Evolutionary conservation across 1,139 yeast genomes (phyloP).

Genomic region (Wickerhamomyces sp.): DNA sequence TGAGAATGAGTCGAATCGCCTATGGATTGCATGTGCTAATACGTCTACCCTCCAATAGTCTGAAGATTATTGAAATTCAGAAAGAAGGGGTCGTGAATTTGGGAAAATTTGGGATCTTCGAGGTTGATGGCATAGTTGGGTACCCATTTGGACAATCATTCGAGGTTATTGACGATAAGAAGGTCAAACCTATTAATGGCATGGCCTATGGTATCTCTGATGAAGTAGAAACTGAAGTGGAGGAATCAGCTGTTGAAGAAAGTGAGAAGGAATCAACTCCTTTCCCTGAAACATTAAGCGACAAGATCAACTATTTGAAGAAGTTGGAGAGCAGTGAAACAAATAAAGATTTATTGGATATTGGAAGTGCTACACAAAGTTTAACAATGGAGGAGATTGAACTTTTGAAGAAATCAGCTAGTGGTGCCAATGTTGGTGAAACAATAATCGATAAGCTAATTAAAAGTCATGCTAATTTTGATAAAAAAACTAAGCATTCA

Average conservation of each 20-base stretch:
- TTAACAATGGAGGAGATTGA: constrained; percentile 76
- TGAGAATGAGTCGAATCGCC: constrained; percentile 23
- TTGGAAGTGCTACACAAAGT: constrained; percentile 73
- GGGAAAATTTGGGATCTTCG: constrained; percentile 90
- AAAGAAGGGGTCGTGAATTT: constrained; percentile 59
- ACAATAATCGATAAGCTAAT: constrained; percentile 78
- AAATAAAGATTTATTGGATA: constrained; percentile 67
- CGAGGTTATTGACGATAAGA: constrained; percentile 63
- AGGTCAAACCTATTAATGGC: constrained; percentile 45
- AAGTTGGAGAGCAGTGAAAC: constrained; percentile 43
- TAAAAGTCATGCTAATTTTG: constrained; percentile 80
- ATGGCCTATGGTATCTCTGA: constrained; percentile 27
- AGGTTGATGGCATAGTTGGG: constrained; percentile 71
- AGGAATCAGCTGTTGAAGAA: constrained; percentile 24
- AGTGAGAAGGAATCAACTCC: constrained; percentile 30
- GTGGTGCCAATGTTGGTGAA: constrained; percentile 65
- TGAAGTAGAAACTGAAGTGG: constrained; percentile 18
- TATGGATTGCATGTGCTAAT: constrained; percentile 47
- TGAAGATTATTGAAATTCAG: constrained; percentile 63
- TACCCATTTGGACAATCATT: constrained; percentile 85
- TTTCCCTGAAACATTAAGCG: constrained; percentile 23
- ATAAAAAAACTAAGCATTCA: constrained; percentile 82
- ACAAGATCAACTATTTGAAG: constrained; percentile 23
- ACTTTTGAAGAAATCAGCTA: constrained; percentile 63
- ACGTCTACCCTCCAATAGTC: constrained; percentile 75